Percentiles rank a stretch among this genome's conserved stretches.
These are phyloP conservation scores for Podospora comata DNA, from an alignment of 495 filamentous ascomycete genomes.

Conservation along the genomic window DNA sequence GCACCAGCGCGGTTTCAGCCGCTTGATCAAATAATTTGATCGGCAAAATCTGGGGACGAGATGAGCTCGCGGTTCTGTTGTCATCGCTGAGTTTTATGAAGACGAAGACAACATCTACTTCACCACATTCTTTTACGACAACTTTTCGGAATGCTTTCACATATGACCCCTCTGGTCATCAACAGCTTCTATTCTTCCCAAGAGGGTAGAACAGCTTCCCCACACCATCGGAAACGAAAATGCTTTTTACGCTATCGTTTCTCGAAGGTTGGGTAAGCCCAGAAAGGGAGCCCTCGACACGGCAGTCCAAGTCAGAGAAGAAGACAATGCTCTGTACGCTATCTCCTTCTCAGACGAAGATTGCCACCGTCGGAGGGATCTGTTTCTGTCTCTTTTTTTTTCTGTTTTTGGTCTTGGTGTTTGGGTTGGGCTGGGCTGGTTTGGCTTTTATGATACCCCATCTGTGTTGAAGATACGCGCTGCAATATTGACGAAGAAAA, in stretches of 20 bases:
- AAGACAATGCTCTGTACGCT: slow-evolving; percentile 32
- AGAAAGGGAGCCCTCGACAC: not conserved
- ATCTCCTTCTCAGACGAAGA: slow-evolving; percentile 24
- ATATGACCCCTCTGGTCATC: not conserved
- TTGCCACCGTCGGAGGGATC: slow-evolving; percentile 20
- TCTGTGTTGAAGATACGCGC: slow-evolving; percentile 53
- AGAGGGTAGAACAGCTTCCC: not conserved
- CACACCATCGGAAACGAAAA: not conserved
- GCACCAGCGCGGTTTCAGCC: slow-evolving; percentile 63
- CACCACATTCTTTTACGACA: slow-evolving; percentile 21
- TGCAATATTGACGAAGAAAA: slow-evolving; percentile 26
- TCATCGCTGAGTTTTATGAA: not conserved
- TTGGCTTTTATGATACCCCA: slow-evolving; percentile 55
- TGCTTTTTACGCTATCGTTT: slow-evolving; percentile 12
- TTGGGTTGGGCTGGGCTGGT: slow-evolving; percentile 15
- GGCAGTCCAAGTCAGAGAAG: not conserved
- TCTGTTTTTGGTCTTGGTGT: slow-evolving; percentile 13
- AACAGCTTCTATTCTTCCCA: slow-evolving; percentile 1
- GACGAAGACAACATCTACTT: slow-evolving; percentile 23
- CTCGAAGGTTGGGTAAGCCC: not conserved
- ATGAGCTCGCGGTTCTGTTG: slow-evolving; percentile 16
- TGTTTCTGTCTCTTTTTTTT: slow-evolving; percentile 22
- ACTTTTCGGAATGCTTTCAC: slow-evolving; percentile 16
- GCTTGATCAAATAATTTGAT: slow-evolving; percentile 45
- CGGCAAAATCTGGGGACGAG: not conserved